A percentile compares a stretch with the other conserved stretches of the same genome.
phyloP scores from a whole-genome alignment of 495 filamentous ascomycete genomes.

The Aspergillus sclerotioniger region DNA sequence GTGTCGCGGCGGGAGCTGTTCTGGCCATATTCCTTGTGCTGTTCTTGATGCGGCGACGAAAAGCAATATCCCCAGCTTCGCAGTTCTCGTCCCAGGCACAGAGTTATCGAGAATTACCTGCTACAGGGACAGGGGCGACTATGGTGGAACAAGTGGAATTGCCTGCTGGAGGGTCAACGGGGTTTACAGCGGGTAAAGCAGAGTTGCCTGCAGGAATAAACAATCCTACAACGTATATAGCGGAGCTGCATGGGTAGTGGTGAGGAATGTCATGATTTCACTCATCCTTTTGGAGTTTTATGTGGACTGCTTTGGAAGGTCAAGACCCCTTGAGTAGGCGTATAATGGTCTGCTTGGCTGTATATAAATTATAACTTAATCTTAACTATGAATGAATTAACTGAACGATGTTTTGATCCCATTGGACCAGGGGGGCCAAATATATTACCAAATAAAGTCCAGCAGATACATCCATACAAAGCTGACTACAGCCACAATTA shows the following conservation, averaged over 20 bases:
- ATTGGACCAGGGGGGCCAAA: no score
- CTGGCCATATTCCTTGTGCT: background rate
- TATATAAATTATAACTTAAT: background rate
- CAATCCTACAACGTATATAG: background rate
- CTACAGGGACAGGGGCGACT: background rate
- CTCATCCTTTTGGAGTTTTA: background rate
- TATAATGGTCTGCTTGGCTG: background rate
- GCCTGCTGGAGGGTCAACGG: background rate
- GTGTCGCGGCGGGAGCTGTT: background rate
- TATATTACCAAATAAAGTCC: no score
- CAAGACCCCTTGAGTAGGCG: background rate
- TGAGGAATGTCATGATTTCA: background rate
- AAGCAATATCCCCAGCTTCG: background rate
- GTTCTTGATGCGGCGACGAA: background rate
- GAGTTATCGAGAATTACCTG: background rate
- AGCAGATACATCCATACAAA: no score
- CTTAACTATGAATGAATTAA: no score
- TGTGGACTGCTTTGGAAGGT: background rate
- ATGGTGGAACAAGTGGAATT: background rate
- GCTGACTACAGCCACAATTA: no score
- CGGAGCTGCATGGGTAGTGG: background rate
- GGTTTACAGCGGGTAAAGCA: background rate
- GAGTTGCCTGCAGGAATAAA: background rate
- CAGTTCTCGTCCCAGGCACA: background rate
- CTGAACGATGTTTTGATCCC: no score